phyloP scores from a whole-genome alignment of 495 filamentous ascomycete genomes.

The Aspergillus sclerotiicarbonarius region DNA sequence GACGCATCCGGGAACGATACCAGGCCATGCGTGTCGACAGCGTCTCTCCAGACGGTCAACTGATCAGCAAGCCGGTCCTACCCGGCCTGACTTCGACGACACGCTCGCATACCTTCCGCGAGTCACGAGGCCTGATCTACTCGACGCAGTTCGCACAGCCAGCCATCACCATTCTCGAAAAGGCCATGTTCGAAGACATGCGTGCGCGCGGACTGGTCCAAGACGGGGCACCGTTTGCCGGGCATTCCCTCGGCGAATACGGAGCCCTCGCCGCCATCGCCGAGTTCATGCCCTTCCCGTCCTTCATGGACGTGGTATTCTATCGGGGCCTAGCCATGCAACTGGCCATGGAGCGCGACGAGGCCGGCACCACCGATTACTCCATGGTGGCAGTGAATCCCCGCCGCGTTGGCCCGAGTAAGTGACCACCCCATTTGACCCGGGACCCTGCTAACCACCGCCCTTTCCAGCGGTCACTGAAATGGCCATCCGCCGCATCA shows the following conservation, averaged over 20 bases:
- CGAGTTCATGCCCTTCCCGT: conserved; percentile 5
- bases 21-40: not conserved
- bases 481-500: not conserved
- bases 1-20: not conserved
- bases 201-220: conserved; percentile 1
- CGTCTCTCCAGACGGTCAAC: not conserved
- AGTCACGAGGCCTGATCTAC: not conserved
- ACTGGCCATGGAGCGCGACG: not conserved
- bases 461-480: conserved; percentile 1
- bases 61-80: not conserved
- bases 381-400: conserved; percentile 5
- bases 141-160: conserved; percentile 5
- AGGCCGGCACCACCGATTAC: conserved; percentile 1
- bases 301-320: not conserved
- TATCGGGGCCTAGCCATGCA: conserved; percentile 6
- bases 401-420: not conserved
- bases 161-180: conserved; percentile 5
- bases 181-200: conserved; percentile 2
- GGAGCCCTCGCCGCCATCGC: not conserved
- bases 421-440: not conserved
- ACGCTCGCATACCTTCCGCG: conserved; percentile 1
- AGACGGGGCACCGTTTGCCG: not conserved
- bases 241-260: conserved; percentile 3
- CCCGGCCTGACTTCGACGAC: not conserved
- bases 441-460: too few species aligned